A percentile compares a stretch with the other conserved stretches of the same genome.
phyloP scores from a whole-genome alignment of 1,284 basidiomycete species.

The Ceratobasidium papillatum region DNA sequence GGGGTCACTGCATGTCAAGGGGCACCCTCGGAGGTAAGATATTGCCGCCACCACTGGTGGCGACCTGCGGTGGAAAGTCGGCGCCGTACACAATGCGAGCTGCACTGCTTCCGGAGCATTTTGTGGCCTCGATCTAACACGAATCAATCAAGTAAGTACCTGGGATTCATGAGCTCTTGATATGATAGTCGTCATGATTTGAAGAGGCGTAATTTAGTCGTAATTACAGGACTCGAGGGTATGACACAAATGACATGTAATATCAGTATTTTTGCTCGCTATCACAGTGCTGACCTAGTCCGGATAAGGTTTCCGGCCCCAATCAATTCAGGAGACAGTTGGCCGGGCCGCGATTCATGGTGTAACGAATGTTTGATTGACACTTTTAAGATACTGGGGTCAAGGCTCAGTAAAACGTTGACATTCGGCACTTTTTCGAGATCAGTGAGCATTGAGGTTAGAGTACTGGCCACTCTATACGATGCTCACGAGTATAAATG shows the following conservation, averaged over 20 bases:
- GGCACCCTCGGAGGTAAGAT: background rate
- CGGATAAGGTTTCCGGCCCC: background rate
- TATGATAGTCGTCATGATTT: constrained; percentile 5
- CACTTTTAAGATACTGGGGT: background rate
- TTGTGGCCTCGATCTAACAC: background rate
- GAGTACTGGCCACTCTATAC: background rate
- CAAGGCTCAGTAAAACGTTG: background rate
- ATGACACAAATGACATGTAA: background rate
- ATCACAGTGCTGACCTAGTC: background rate
- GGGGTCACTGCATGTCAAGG: background rate
- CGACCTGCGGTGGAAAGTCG: background rate
- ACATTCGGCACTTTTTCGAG: background rate
- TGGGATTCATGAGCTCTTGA: constrained; percentile 1
- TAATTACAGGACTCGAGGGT: background rate
- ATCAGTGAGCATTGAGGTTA: background rate
- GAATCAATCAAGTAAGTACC: constrained; percentile 3
- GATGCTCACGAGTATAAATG: background rate
- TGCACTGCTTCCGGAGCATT: background rate
- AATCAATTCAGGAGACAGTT: background rate
- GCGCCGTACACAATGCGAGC: background rate
- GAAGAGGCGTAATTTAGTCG: constrained; percentile 19
- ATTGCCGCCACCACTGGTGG: background rate
- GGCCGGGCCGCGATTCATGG: too few relatives aligned
- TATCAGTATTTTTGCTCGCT: background rate
- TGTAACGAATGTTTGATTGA: background rate